Conservation (phyloP, 2,329 filamentous ascomycete species). For the Emydomyces testavorans region DNA sequence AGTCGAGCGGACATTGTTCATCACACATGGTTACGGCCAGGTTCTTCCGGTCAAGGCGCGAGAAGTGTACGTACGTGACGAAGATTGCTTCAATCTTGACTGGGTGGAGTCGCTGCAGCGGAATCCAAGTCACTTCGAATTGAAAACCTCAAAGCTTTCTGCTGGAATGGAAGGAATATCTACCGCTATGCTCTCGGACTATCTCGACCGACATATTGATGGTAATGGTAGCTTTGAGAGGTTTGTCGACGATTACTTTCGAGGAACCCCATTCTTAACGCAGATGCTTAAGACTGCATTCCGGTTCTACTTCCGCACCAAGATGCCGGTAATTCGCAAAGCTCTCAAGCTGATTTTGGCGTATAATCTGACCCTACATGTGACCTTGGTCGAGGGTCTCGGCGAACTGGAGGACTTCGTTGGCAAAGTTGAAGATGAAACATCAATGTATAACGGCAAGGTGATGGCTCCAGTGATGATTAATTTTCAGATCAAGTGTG, state of each 20-base stretch:
- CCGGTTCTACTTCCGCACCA: slow-evolving; percentile 81
- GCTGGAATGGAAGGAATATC: slow-evolving; percentile 83
- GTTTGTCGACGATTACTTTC: slow-evolving; percentile 92
- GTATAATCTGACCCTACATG: slow-evolving; percentile 88
- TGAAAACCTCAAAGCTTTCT: slow-evolving; percentile 77
- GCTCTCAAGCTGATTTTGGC: slow-evolving; percentile 88
- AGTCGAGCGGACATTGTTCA: slow-evolving; percentile 61
- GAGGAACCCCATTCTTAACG: slow-evolving; percentile 86
- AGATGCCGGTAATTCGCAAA: slow-evolving; percentile 82
- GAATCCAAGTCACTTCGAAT: slow-evolving; percentile 68
- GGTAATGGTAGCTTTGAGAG: slow-evolving; percentile 79
- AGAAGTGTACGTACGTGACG: slow-evolving; percentile 83
- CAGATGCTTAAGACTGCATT: slow-evolving; percentile 94
- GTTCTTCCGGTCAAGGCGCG: slow-evolving; percentile 85
- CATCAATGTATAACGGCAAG: slow-evolving; percentile 80
- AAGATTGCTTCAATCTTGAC: slow-evolving; percentile 84
- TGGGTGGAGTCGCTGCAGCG: slow-evolving; percentile 77
- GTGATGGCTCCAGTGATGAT: slow-evolving; percentile 95
- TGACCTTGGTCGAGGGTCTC: slow-evolving; percentile 86
- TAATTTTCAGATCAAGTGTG: slow-evolving; percentile 98
- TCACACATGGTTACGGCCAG: slow-evolving; percentile 92
- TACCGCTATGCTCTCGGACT: slow-evolving; percentile 68
- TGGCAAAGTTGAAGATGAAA: slow-evolving; percentile 74
- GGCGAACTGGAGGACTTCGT: slow-evolving; percentile 57
- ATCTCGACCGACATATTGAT: slow-evolving; percentile 90